Evolutionary conservation across 306 rosid genomes (phyloP).

Genomic region (Notholithocarpus densiflorus): DNA sequence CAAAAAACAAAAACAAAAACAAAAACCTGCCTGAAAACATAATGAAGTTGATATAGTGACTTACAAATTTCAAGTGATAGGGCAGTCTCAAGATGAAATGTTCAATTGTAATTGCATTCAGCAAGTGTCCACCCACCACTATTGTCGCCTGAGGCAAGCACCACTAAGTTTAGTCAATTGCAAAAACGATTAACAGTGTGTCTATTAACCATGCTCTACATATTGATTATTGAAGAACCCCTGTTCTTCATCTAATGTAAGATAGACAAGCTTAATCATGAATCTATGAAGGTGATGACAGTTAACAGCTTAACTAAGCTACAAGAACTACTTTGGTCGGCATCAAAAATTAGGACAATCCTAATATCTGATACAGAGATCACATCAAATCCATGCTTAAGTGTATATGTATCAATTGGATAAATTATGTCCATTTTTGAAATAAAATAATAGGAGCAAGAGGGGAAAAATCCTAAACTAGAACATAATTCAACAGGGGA

Average conservation of each 20-base stretch:
- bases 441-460: neutral
- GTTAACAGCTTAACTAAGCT: neutral
- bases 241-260: neutral
- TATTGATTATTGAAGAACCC: neutral
- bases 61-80: slow-evolving; percentile 91
- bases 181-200: neutral
- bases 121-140: slow-evolving; percentile 73
- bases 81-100: slow-evolving; percentile 94
- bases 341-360: neutral
- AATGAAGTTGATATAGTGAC: slow-evolving; percentile 21
- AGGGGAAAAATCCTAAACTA: neutral
- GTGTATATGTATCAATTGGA: neutral
- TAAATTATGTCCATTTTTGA: neutral
- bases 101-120: slow-evolving; percentile 89
- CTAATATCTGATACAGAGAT: neutral
- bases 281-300: neutral
- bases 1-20: neutral
- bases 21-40: neutral
- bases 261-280: neutral
- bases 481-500: neutral
- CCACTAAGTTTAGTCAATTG: slow-evolving; percentile 3
- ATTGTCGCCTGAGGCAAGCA: slow-evolving; percentile 69
- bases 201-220: neutral
- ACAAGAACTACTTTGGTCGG: neutral
- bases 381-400: neutral